Conservation (phyloP, 2,329 filamentous ascomycete species). For the Stromatinia cepivora region DNA sequence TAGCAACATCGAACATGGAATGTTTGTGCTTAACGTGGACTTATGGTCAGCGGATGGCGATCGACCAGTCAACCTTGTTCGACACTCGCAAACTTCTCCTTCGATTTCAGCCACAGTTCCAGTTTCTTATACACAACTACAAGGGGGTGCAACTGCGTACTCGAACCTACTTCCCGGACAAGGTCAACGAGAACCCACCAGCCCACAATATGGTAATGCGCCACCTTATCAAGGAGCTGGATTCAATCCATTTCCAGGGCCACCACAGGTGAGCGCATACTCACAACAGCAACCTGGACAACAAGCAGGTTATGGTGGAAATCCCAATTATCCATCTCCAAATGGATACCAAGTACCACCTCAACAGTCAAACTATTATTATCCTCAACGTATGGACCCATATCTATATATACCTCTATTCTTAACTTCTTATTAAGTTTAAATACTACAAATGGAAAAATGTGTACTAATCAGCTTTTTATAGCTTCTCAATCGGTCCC, state of each 20-base stretch:
- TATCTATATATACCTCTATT: not conserved
- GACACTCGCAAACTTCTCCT: constrained; percentile 64
- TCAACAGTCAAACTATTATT: constrained; percentile 19
- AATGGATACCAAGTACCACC: constrained; percentile 43
- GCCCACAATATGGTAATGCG: constrained; percentile 28
- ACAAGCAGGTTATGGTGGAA: constrained; percentile 16
- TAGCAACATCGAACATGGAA: constrained; percentile 68
- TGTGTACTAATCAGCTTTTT: constrained; percentile 12
- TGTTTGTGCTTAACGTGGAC: constrained; percentile 69
- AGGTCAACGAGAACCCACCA: constrained; percentile 20
- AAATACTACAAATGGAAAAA: not conserved
- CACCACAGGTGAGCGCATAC: constrained; percentile 36
- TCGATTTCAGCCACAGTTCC: constrained; percentile 81
- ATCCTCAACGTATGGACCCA: constrained; percentile 15
- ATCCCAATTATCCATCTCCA: constrained; percentile 34
- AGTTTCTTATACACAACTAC: constrained; percentile 68
- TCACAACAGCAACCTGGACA: constrained; percentile 27
- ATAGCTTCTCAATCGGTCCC: constrained; percentile 26
- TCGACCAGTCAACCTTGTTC: constrained; percentile 67
- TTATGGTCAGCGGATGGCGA: constrained; percentile 63
- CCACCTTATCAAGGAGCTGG: constrained; percentile 23
- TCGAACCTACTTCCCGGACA: constrained; percentile 33
- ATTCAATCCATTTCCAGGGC: constrained; percentile 37
- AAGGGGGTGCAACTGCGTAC: constrained; percentile 41
- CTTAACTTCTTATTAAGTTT: not conserved